Base-by-base conservation (phyloP, 805 yeast species). In the Candida odintsovae region DNA sequence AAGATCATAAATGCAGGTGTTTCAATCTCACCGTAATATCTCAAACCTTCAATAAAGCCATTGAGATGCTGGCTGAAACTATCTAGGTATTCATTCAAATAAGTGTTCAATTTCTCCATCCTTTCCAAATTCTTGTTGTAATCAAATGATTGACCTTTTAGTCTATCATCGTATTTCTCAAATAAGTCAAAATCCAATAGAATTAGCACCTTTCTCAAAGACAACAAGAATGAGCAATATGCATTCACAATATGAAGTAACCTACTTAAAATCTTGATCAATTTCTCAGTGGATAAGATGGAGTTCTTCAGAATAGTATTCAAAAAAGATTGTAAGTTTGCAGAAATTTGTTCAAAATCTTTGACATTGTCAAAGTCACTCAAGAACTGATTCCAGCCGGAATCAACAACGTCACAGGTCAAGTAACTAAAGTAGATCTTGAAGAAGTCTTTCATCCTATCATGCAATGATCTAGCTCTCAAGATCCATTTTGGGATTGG, bases 291-390 rank as follows among this genome's bases (percentile, higher is more conserved):
- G 2, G 90, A 82, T 45, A 86, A 68, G 60, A 86, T 71, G 11
- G 89, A 78, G 52, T 83, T 86, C 51, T 79, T 75, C 52, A 88
- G 62, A 19, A 82, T 71, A 2, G 82, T 76, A 58, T 82, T 85
- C 50, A 87, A 66, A 55, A 76, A 82, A 9, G 73, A 68, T 39
- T 81, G 78, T 46, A 85, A 71, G 26, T 65, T 64, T n/a, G 59
- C 58, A 49, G 70, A 68, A 5, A 82, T 58, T 23, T 65, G 56
- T 47, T 74, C 77, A 47, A 79, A 71, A 35, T 72, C 67, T 2
- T 55, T 55, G 13, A 65, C 58, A 4, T 52, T 49, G 2, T 52
- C 59, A 42, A 68, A 52, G 4, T 60, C 53, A 1, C 38, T 36
- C 38, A 58, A 53, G 22, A 86, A 68, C 26, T 62, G 66, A 2